Base-by-base conservation (phyloP, 1,284 basidiomycete genomes). In the Takashimella tepidaria region DNA sequence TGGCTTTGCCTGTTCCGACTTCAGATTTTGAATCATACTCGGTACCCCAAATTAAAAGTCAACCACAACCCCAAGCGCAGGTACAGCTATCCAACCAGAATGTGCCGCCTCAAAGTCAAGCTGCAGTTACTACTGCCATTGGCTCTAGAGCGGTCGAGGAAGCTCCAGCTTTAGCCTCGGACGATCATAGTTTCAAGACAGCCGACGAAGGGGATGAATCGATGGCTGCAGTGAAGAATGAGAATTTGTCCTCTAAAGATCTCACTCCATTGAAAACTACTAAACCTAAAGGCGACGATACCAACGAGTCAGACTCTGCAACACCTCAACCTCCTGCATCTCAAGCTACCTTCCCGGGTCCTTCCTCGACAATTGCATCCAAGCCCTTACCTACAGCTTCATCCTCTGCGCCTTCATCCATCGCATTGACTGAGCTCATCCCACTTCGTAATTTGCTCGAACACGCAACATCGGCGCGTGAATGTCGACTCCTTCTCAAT, bases 401-500 rank as follows among this genome's bases (percentile, higher is more conserved):
- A 8, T 16, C 31, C 31, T 8, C 31, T 8, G 10, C 31, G 10
- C 10, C 10, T 16, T 8, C 31, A 37, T 58, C 55, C 24, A 58
- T 69, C 21, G 50, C 61, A 2, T 58, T 75, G 41, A 47, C 76
- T 12, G 71, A 78, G n/a, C 75, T 84, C 27, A 76, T 79, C 12
- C 85, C 88, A 47, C 80, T 93, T 69, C 84, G 86, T 23, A 78
- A 79, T 22, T 77, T 88, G 52, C 76, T 92, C n/a, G 76, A 82
- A 22, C 80, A 78, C 50, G 89, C 90, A 16, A 86, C 85, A 1
- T 83, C 80, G 26, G 86, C 82, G 41, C 84, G 87, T 56, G 90
- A 93, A 76, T 92, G 89, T 68, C 85, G 88, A 47, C 77, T 92
- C 27, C 82, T 92, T 41, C 79, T 90, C 41, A 85, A 89, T 61